Conservation (phyloP, 2,329 filamentous ascomycete genomes). For the Cladosporium cucumerinum region DNA sequence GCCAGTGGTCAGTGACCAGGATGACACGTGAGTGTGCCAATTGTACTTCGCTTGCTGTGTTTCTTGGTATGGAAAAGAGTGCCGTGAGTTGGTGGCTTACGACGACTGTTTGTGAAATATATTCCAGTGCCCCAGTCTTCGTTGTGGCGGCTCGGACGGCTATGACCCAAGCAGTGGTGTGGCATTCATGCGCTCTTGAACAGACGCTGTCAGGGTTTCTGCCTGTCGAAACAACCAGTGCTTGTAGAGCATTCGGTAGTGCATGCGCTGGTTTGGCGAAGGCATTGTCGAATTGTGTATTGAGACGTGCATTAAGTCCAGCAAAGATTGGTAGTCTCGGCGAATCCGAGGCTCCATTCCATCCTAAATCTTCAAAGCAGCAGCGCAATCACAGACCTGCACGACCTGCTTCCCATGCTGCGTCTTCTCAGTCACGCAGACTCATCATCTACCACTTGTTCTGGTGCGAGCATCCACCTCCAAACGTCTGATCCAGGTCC, state of each 20-base stretch:
- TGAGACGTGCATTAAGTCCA: background rate
- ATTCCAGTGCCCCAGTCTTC: background rate
- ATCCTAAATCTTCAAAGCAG: background rate
- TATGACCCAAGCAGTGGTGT: background rate
- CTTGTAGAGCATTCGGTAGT: background rate
- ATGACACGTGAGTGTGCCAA: background rate
- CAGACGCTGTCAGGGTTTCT: background rate
- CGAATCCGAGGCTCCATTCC: background rate
- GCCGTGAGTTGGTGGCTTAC: background rate
- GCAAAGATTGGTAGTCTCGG: background rate
- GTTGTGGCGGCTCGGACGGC: background rate
- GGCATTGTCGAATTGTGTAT: background rate
- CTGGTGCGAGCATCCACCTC: background rate
- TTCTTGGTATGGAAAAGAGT: background rate
- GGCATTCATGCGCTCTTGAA: background rate
- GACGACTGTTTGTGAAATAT: background rate
- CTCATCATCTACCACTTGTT: background rate
- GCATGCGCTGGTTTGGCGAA: background rate
- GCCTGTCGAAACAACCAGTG: background rate
- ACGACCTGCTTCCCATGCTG: background rate
- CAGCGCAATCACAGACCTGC: background rate
- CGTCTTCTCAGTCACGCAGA: background rate
- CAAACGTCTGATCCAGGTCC: background rate
- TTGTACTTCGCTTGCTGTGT: background rate
- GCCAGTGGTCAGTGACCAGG: background rate